These are phyloP conservation scores for Trichoderma guizhouense DNA, from an alignment of 2,329 filamentous ascomycete genomes.

Conservation along the genomic window DNA sequence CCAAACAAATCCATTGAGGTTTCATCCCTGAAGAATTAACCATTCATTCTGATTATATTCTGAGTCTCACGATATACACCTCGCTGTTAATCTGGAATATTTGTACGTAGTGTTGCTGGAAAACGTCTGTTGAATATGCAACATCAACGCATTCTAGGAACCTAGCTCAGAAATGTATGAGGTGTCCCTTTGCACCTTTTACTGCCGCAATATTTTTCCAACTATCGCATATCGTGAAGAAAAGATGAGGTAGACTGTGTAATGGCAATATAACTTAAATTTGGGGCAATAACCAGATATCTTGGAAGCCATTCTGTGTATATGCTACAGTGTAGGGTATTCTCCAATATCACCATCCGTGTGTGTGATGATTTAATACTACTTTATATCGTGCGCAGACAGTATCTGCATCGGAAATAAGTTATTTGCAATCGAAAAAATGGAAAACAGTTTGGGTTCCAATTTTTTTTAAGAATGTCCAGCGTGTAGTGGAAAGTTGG, in stretches of 20 bases:
- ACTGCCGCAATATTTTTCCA: not conserved
- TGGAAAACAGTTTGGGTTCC: not conserved
- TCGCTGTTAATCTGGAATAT: not conserved
- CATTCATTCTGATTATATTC: not conserved
- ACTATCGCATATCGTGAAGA: not conserved
- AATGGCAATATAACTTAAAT: not conserved
- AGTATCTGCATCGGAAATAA: not conserved
- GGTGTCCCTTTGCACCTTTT: not conserved
- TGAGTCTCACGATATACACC: not conserved
- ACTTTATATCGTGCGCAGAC: not conserved
- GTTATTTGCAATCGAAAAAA: too few species aligned
- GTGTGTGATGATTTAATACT: not conserved
- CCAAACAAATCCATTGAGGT: not conserved
- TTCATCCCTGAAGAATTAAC: not conserved
- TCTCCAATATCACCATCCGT: not conserved
- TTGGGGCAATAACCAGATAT: not conserved
- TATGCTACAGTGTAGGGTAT: not conserved
- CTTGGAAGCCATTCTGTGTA: not conserved
- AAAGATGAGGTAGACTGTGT: not conserved
- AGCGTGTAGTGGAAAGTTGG: not conserved
- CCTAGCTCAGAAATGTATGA: not conserved
- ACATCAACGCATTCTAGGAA: not conserved
- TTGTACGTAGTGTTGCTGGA: not conserved
- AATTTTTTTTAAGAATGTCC: not conserved
- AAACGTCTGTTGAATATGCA: not conserved